Conservation (phyloP, 176 grass and related monocot species). For the Oryza meyeriana region DNA sequence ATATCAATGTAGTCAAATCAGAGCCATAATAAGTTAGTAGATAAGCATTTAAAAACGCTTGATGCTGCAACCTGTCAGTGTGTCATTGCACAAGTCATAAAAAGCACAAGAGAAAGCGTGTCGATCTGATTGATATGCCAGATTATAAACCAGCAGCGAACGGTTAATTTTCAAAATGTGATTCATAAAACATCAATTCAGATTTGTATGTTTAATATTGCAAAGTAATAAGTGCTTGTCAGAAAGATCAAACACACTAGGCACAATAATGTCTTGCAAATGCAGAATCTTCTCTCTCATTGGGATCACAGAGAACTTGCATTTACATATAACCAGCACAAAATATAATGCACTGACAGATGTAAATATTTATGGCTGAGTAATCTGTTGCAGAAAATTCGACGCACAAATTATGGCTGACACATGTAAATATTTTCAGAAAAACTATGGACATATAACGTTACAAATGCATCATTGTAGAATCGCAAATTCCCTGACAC, state of each 20-base stretch:
- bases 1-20: not conserved
- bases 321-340: not conserved
- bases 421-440: not conserved
- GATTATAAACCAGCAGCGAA: not conserved
- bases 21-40: not conserved
- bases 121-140: not conserved
- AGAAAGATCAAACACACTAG: not conserved
- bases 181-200: not conserved
- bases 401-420: not conserved
- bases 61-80: not conserved
- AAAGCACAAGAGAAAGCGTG: not conserved
- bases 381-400: not conserved
- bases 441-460: not conserved
- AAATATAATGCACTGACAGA: not conserved
- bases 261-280: not conserved
- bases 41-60: not conserved
- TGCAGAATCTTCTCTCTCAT: not conserved
- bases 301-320: not conserved
- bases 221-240: not conserved
- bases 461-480: not conserved
- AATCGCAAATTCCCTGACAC: not conserved
- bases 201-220: not conserved
- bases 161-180: not conserved
- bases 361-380: not conserved
- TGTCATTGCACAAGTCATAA: not conserved